A percentile compares a stretch with the other conserved stretches of the same genome.
Evolutionary conservation across 2,329 filamentous ascomycete genomes (phyloP).

Genomic region (Exophiala xenobiotica): DNA sequence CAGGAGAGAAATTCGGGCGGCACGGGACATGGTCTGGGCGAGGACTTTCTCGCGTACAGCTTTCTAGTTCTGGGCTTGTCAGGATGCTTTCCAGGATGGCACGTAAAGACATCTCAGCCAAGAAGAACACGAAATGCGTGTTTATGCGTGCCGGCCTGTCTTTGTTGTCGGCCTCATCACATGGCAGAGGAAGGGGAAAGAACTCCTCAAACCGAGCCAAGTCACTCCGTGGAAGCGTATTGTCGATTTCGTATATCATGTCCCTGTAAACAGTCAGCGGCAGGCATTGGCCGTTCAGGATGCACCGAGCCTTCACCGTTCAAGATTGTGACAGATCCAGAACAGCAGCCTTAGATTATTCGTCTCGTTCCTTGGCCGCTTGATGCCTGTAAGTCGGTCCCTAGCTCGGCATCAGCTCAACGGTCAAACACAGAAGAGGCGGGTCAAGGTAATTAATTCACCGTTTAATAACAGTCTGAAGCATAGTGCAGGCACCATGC

Average conservation of each 20-base stretch:
- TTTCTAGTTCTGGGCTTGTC: background rate
- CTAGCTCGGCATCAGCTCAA: background rate
- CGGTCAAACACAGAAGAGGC: background rate
- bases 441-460: background rate
- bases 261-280: background rate
- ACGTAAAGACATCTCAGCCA: background rate
- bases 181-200: slow-evolving; percentile 3
- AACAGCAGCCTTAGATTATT: slow-evolving; percentile 2
- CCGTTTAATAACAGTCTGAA: slow-evolving; percentile 1
- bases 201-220: background rate
- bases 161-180: background rate
- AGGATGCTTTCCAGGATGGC: background rate
- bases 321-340: slow-evolving; percentile 6
- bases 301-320: background rate
- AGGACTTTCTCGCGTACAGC: background rate
- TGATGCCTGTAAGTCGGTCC: background rate
- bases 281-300: background rate
- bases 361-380: slow-evolving; percentile 4
- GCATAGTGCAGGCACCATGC: background rate
- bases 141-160: background rate
- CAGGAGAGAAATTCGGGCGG: background rate
- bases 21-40: background rate
- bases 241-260: slow-evolving; percentile 2
- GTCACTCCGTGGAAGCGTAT: slow-evolving; percentile 1
- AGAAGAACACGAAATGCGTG: background rate